phyloP scores from a whole-genome alignment of 2,329 filamentous ascomycete genomes.

The Aureobasidium namibiae region DNA sequence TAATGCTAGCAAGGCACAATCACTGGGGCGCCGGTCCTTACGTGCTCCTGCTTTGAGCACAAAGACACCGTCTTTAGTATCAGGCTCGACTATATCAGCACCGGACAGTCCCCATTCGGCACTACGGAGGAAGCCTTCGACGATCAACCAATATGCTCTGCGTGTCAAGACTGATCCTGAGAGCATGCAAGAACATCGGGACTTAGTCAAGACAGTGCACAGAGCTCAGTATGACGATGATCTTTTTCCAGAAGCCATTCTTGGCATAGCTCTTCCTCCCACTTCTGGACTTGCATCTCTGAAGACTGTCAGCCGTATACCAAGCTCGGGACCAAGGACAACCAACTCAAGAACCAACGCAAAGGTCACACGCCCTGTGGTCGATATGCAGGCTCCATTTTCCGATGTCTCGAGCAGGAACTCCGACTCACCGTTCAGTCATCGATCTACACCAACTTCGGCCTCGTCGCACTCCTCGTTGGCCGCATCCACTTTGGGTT shows the following conservation, averaged over 20 bases:
- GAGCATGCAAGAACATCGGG: constrained; percentile 17
- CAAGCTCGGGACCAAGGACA: neutral
- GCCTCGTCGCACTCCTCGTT: constrained; percentile 67
- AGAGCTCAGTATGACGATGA: constrained; percentile 2
- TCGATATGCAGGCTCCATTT: neutral
- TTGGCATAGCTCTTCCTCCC: constrained; percentile 11
- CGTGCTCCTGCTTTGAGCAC: constrained; percentile 20
- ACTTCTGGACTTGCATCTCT: neutral
- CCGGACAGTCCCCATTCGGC: constrained; percentile 37
- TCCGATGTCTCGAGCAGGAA: constrained; percentile 57
- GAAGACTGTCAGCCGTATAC: neutral
- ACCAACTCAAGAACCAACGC: neutral
- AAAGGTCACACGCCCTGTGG: neutral
- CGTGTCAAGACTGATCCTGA: constrained; percentile 6
- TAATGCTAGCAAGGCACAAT: neutral
- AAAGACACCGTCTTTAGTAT: constrained; percentile 40
- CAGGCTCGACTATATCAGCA: constrained; percentile 40
- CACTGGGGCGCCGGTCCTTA: neutral
- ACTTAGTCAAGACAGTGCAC: constrained; percentile 5
- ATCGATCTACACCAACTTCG: constrained; percentile 71
- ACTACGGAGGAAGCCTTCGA: constrained; percentile 38
- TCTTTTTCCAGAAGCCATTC: constrained; percentile 8
- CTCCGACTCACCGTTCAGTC: constrained; percentile 68
- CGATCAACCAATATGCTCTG: constrained; percentile 30
- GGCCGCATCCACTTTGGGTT: constrained; percentile 26